These are phyloP conservation scores for Tylopilus rubrobrunneus DNA, from an alignment of 768 basidiomycete species.

Conservation along the genomic window DNA sequence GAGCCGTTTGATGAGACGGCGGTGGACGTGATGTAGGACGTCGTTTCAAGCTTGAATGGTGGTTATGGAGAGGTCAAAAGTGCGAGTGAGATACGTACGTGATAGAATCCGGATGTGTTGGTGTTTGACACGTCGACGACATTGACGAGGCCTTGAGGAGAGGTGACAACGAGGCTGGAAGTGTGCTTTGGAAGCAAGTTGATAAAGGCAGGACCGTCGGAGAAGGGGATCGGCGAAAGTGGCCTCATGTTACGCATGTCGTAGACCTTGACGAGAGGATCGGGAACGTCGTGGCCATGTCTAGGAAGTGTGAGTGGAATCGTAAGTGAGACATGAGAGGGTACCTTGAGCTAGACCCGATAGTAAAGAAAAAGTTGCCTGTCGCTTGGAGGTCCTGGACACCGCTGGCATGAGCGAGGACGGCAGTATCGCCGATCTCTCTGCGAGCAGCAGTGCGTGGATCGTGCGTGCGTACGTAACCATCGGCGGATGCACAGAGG, in stretches of 20 bases:
- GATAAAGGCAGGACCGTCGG: conserved; percentile 83
- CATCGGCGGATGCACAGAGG: conserved; percentile 70
- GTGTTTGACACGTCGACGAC: conserved; percentile 76
- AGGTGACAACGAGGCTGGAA: conserved; percentile 70
- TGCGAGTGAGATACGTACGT: conserved; percentile 42
- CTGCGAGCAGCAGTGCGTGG: conserved; percentile 57
- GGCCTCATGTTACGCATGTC: conserved; percentile 82
- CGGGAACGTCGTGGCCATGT: conserved; percentile 82
- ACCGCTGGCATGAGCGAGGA: conserved; percentile 79
- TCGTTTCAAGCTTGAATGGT: conserved; percentile 53
- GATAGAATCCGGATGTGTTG: conserved; percentile 72
- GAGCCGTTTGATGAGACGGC: conserved; percentile 83
- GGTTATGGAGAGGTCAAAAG: background rate
- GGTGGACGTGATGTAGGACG: conserved; percentile 73
- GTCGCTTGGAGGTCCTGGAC: conserved; percentile 77
- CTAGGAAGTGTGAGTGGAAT: conserved; percentile 38
- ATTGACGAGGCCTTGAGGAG: conserved; percentile 79
- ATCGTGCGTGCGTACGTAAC: conserved; percentile 66
- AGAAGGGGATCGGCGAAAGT: conserved; percentile 82
- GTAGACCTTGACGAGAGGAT: conserved; percentile 90
- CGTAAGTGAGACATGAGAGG: background rate
- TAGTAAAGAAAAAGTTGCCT: conserved; percentile 80
- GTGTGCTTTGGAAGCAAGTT: conserved; percentile 73
- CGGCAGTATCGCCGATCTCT: conserved; percentile 47
- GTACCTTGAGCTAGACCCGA: conserved; percentile 84